These are phyloP conservation scores for Polyporus tsugae DNA, from an alignment of 1,284 basidiomycete species.

Conservation along the genomic window DNA sequence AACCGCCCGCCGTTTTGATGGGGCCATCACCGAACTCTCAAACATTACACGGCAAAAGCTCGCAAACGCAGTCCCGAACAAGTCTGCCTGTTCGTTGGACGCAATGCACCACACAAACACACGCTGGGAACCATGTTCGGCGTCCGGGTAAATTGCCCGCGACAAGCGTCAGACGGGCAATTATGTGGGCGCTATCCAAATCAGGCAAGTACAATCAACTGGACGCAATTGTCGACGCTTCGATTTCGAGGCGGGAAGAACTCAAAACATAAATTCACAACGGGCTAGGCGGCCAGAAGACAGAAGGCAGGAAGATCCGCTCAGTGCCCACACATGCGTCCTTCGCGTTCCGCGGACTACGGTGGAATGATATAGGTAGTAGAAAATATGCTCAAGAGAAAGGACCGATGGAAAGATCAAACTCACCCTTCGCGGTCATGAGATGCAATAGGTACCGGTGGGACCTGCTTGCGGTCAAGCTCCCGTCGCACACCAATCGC, in stretches of 20 bases:
- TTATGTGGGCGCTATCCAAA: slow-evolving; percentile 11
- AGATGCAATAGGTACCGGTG: slow-evolving; percentile 19
- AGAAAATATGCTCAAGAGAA: neutral
- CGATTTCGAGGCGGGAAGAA: slow-evolving; percentile 8
- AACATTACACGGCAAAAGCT: neutral
- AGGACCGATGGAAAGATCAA: slow-evolving; percentile 11
- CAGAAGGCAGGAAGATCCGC: slow-evolving; percentile 9
- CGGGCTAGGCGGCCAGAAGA: slow-evolving; percentile 16
- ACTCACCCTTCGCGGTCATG: slow-evolving; percentile 25
- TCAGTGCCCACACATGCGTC: neutral
- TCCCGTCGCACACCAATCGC: neutral
- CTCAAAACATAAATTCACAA: slow-evolving; percentile 18
- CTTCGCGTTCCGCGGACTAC: neutral
- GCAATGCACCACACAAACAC: neutral
- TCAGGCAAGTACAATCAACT: slow-evolving; percentile 25
- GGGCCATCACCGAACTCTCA: neutral
- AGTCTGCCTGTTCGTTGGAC: neutral
- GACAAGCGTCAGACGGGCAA: neutral
- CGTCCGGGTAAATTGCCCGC: neutral
- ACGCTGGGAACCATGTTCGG: neutral
- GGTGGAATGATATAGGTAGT: neutral
- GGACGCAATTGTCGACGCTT: slow-evolving; percentile 17
- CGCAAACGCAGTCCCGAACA: neutral
- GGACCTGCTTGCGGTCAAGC: slow-evolving; percentile 17
- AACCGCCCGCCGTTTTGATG: slow-evolving; percentile 3